Evolutionary conservation across 805 yeast genomes (phyloP).

Genomic region (Pichia pseudocactophila): DNA sequence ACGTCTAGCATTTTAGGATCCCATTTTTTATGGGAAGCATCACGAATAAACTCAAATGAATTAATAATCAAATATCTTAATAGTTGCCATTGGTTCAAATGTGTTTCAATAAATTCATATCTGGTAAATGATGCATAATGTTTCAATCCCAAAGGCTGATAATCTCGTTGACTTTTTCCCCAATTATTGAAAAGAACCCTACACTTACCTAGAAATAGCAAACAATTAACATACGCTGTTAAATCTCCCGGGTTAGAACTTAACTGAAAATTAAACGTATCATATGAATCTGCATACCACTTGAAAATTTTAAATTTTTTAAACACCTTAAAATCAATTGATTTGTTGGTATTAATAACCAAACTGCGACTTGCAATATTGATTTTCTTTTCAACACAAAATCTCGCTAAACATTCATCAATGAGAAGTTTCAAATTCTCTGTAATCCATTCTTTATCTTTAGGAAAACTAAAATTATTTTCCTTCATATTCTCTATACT

Average conservation of each 20-base stretch:
- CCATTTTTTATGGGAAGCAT: neutral
- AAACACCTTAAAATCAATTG: slow-evolving; percentile 24
- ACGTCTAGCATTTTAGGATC: slow-evolving; percentile 6
- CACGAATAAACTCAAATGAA: slow-evolving; percentile 3
- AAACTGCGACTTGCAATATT: slow-evolving; percentile 24
- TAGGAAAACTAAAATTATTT: neutral
- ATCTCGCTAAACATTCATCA: slow-evolving; percentile 27
- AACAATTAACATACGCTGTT: slow-evolving; percentile 19
- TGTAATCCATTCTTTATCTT: slow-evolving; percentile 16
- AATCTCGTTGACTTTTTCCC: slow-evolving; percentile 4
- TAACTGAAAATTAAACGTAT: slow-evolving; percentile 15
- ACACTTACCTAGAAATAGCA: slow-evolving; percentile 15
- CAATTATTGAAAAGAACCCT: neutral
- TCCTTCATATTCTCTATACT: neutral
- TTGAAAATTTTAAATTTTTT: slow-evolving; percentile 24
- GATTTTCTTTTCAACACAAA: slow-evolving; percentile 18
- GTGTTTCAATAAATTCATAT: slow-evolving; percentile 20
- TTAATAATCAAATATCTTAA: slow-evolving; percentile 21
- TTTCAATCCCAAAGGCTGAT: slow-evolving; percentile 17
- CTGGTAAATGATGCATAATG: slow-evolving; percentile 22
- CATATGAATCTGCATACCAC: slow-evolving; percentile 22
- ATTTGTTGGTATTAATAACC: slow-evolving; percentile 12
- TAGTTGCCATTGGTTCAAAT: slow-evolving; percentile 26
- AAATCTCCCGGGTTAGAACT: slow-evolving; percentile 12
- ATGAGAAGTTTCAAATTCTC: slow-evolving; percentile 21